phyloP scores from a whole-genome alignment of 108 stramenopile species.

The Parietichytrium sp. region DNA sequence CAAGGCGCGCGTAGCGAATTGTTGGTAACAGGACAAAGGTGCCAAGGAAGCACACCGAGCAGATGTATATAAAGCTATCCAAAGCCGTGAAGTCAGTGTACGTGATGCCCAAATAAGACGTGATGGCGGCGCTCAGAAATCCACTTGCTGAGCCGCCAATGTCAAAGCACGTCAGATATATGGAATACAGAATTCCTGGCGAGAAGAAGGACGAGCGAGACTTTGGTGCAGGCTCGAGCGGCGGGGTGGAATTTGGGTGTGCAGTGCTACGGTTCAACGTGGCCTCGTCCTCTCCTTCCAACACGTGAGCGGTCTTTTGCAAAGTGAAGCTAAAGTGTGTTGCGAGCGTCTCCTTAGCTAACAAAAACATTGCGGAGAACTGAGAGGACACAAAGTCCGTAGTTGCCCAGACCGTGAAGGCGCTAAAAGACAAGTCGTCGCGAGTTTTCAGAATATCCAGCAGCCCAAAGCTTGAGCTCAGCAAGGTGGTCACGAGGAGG shows the following conservation, averaged over 20 bases:
- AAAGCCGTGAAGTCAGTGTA: constrained; percentile 8
- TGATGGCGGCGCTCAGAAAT: neutral
- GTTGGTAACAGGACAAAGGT: neutral
- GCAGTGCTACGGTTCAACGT: too few relatives aligned
- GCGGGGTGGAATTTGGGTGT: too few relatives aligned
- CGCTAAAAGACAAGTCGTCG: neutral
- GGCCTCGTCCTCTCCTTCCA: neutral
- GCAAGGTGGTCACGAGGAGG: neutral
- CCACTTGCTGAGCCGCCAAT: neutral
- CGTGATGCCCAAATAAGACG: neutral
- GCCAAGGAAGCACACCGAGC: neutral
- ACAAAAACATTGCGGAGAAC: neutral
- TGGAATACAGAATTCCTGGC: constrained; percentile 20
- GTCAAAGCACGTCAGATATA: constrained; percentile 30
- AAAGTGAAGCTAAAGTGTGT: constrained; percentile 26
- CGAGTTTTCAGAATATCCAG: neutral
- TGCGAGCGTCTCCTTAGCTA: constrained; percentile 5
- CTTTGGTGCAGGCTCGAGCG: neutral
- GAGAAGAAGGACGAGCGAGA: neutral
- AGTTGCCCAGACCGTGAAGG: neutral
- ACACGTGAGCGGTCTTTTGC: neutral
- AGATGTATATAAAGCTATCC: neutral
- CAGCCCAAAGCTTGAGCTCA: neutral
- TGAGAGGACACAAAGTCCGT: neutral
- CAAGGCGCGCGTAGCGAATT: neutral